Conservation (phyloP, 2,329 filamentous ascomycete species). For the Arthrobotrys sinensis region DNA sequence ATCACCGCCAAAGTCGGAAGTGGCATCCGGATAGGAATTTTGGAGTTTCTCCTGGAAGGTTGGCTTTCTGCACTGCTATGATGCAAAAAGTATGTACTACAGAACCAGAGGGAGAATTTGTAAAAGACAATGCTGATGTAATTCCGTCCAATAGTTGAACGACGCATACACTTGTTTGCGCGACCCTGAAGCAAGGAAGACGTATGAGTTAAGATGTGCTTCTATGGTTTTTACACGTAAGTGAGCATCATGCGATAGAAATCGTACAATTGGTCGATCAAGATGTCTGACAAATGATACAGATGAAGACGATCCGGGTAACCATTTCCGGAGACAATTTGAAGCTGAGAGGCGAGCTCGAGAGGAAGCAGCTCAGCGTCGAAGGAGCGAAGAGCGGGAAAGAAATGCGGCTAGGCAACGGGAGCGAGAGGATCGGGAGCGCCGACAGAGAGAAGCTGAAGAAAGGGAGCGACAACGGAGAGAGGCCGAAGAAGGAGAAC, state of each 20-base stretch:
- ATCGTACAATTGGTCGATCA: neutral
- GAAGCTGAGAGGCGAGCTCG: constrained; percentile 18
- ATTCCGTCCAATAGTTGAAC: neutral
- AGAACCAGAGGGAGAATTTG: neutral
- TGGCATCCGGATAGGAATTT: constrained; percentile 32
- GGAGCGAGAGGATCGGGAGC: constrained; percentile 24
- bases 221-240: constrained; percentile 40
- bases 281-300: constrained; percentile 1
- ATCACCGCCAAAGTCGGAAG: neutral
- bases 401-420: constrained; percentile 27
- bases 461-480: constrained; percentile 10
- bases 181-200: constrained; percentile 18
- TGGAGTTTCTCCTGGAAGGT: neutral
- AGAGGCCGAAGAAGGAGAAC: constrained; percentile 27
- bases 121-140: neutral
- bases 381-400: constrained; percentile 36
- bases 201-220: constrained; percentile 37
- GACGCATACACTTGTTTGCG: constrained; percentile 23
- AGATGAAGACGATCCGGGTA: constrained; percentile 38
- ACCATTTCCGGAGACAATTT: constrained; percentile 34
- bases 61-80: neutral
- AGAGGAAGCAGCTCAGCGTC: constrained; percentile 27
- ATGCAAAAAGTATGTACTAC: constrained; percentile 24
- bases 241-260: neutral
- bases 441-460: constrained; percentile 30